Evolutionary conservation across 805 yeast genomes (phyloP), one percentile per base, ranked within the genome.

Genomic region (Torulaspora franciscae): DNA sequence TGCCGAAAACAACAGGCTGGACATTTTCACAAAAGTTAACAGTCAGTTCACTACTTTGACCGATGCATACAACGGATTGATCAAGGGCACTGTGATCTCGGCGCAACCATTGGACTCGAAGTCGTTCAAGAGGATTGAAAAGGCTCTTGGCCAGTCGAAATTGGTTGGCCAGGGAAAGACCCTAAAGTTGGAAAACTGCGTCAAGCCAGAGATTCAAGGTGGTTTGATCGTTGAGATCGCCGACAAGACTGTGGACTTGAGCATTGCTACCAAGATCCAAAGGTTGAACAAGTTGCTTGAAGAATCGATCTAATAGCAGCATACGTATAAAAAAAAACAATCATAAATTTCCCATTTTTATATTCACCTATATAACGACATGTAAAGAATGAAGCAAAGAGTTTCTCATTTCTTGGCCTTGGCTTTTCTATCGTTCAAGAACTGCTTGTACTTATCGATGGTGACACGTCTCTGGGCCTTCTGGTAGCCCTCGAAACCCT

Each of bases 221-320:
- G 99, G 99, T 62, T 79, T 93, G 68, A 74, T 93, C 58, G 95
- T 93, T 49, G 96, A 90, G 72, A 87, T 93, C 61, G 96, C 91
- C 64, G 99, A 91, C 75, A 87, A 84, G 71, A 90, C 98, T 52
- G 96, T 89, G 61, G 99, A 93, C 73, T 77, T 91, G 68, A 83
- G 95, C 48, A 80, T 93, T 57, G 76, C 90, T 49, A 70, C 85
- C 65, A 89, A 84, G 77, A 80, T 93, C 66, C 75, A 85, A 68
- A 88, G 80, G 74, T 82, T 90, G 71, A 93, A 93, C 85, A 80
- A 85, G 70, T 80, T 84, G 58, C 80, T 93, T 68, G 74, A 77
- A 59, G 96, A 91, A 76, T 75, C 95, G 53, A 77, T 90, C 71
- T 91, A 83, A 42, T 13, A 39, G 29, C 25, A 26, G 32, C 37